Conservation (phyloP, 2,329 filamentous ascomycete genomes). For the Cordyceps tenuipes region DNA sequence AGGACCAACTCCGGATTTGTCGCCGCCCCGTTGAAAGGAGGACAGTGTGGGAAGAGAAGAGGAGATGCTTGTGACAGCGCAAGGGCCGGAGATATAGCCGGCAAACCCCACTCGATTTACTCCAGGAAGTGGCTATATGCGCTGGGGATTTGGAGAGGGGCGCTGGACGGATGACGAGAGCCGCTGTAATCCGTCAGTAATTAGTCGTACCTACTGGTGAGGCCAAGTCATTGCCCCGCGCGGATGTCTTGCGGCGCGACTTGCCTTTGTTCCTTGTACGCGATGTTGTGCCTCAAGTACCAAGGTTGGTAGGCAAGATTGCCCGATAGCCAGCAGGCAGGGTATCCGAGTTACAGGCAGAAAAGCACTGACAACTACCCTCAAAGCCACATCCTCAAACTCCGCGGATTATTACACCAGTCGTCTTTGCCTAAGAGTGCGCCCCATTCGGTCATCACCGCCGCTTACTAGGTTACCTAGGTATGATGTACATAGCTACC, state of each 20-base stretch:
- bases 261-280: too few species aligned
- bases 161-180: background rate
- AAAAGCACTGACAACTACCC: too few species aligned
- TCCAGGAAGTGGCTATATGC: background rate
- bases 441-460: background rate
- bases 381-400: background rate
- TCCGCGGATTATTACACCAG: constrained; percentile 1
- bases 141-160: background rate
- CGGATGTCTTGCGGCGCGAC: background rate
- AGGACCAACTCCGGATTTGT: background rate
- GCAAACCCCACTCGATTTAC: background rate
- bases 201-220: background rate
- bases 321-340: background rate
- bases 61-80: constrained; percentile 3
- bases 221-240: background rate
- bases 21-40: background rate
- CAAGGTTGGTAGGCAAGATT: background rate
- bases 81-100: background rate
- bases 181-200: background rate
- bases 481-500: too few species aligned
- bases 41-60: background rate
- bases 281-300: background rate
- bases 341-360: background rate
- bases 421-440: background rate
- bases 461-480: background rate